Conservation (phyloP, 2,329 filamentous ascomycete genomes). For the Apiospora sp. region DNA sequence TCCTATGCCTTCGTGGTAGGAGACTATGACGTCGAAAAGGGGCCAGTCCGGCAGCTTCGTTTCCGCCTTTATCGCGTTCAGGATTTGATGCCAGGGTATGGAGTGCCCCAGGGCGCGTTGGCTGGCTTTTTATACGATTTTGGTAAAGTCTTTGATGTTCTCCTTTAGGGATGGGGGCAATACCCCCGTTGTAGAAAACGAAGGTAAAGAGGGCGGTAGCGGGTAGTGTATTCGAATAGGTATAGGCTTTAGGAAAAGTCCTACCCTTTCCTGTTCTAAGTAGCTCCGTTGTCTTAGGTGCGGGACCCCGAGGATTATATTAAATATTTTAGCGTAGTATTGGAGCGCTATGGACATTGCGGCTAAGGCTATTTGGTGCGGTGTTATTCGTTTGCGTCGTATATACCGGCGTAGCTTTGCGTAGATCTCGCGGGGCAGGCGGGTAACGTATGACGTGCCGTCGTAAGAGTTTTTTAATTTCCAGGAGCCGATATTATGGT, state of each 20-base stretch:
- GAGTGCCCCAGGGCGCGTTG: neutral
- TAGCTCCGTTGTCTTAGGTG: neutral
- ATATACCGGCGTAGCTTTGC: too few species aligned
- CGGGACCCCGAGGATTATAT: neutral
- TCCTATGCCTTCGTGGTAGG: too few species aligned
- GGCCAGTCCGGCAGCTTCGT: neutral
- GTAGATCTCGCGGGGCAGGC: too few species aligned
- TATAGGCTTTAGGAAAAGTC: neutral
- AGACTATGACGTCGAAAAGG: neutral
- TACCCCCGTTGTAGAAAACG: neutral
- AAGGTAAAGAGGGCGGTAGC: neutral
- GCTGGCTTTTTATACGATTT: neutral
- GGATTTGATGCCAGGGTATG: neutral
- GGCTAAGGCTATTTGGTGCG: too few species aligned
- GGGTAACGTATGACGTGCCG: too few species aligned
- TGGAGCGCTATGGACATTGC: too few species aligned
- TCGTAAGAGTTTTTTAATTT: too few species aligned
- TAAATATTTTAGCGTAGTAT: too few species aligned
- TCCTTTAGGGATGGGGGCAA: neutral
- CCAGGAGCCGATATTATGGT: too few species aligned
- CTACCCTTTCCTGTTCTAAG: neutral
- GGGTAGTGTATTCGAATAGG: neutral
- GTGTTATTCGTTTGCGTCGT: too few species aligned
- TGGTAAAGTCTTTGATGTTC: neutral
- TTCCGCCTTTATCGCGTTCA: neutral